Conservation (phyloP, 441 rosid genomes). For the Adansonia rubrostipa region DNA sequence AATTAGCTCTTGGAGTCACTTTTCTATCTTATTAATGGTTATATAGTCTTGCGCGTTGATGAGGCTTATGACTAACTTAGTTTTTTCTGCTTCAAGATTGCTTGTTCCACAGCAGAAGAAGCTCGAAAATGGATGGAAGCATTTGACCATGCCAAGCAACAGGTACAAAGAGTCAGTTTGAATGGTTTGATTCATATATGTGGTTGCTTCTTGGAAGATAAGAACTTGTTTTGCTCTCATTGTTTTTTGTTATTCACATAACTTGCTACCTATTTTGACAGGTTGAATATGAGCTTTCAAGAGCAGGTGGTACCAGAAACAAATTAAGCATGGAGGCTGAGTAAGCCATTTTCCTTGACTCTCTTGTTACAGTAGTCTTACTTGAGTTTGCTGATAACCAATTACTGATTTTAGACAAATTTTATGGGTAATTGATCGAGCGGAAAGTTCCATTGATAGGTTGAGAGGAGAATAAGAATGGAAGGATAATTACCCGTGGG, state of each 20-base stretch:
- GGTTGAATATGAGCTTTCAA: constrained; percentile 79
- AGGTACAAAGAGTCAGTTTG: constrained; percentile 51
- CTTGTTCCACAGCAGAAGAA: constrained; percentile 92
- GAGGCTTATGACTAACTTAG: constrained; percentile 21
- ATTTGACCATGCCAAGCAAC: constrained; percentile 93
- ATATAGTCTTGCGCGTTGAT: constrained; percentile 12
- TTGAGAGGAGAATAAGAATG: not conserved
- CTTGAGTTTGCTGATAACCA: not conserved
- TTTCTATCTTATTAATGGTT: constrained; percentile 22
- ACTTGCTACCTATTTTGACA: constrained; percentile 39
- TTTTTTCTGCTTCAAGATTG: constrained; percentile 64
- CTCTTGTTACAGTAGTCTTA: constrained; percentile 22
- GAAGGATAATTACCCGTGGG: not conserved
- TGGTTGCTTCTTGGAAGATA: constrained; percentile 14
- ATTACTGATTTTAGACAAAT: not conserved
- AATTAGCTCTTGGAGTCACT: not conserved
- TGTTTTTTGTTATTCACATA: constrained; percentile 21
- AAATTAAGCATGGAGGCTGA: constrained; percentile 78
- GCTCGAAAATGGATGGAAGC: constrained; percentile 92
- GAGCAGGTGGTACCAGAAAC: constrained; percentile 65
- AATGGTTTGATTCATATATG: constrained; percentile 6
- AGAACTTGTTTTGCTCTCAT: not conserved
- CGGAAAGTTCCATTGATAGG: constrained; percentile 10
- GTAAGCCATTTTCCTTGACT: constrained; percentile 53
- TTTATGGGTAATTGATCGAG: not conserved